Percentiles rank a stretch among this genome's conserved stretches.
These are phyloP conservation scores for Selenicereus undatus DNA, from an alignment of 148 eudicot species.

Conservation along the genomic window DNA sequence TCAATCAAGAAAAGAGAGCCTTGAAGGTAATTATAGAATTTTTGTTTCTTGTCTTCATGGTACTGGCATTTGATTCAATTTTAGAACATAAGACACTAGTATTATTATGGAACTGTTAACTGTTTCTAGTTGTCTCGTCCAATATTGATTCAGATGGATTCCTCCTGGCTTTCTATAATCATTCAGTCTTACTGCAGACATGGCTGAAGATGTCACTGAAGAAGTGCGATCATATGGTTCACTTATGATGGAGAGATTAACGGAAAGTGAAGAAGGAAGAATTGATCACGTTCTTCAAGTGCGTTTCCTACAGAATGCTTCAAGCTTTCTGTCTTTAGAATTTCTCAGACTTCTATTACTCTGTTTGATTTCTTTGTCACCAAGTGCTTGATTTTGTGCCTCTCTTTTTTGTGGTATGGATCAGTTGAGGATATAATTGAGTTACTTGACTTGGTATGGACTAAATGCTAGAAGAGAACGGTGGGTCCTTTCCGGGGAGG, in stretches of 20 bases:
- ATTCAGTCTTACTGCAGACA: conserved; percentile 40
- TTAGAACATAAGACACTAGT: not conserved
- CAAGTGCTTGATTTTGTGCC: conserved; percentile 4
- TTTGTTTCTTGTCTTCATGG: not conserved
- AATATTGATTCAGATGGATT: not conserved
- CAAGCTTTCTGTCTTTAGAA: not conserved
- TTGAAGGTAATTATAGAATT: conserved; percentile 45
- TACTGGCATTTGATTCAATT: not conserved
- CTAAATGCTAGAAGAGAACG: not conserved
- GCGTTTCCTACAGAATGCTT: conserved; percentile 1
- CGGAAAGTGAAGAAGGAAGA: conserved; percentile 73
- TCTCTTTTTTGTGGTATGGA: not conserved
- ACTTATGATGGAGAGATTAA: conserved; percentile 84
- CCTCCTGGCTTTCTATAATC: not conserved
- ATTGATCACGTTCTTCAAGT: conserved; percentile 93
- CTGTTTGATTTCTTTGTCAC: conserved; percentile 6
- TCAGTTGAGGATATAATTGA: not conserved
- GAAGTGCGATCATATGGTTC: conserved; percentile 81
- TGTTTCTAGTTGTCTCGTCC: not conserved
- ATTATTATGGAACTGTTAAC: not conserved
- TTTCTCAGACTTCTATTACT: not conserved
- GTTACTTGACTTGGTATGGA: not conserved
- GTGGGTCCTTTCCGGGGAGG: no score
- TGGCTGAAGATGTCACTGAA: conserved; percentile 39
- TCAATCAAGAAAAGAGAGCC: conserved; percentile 53